Evolutionary conservation across 2,329 filamentous ascomycete genomes (phyloP), one percentile per base, ranked within the genome.

Genomic region (Pseudocercospora eumusae): DNA sequence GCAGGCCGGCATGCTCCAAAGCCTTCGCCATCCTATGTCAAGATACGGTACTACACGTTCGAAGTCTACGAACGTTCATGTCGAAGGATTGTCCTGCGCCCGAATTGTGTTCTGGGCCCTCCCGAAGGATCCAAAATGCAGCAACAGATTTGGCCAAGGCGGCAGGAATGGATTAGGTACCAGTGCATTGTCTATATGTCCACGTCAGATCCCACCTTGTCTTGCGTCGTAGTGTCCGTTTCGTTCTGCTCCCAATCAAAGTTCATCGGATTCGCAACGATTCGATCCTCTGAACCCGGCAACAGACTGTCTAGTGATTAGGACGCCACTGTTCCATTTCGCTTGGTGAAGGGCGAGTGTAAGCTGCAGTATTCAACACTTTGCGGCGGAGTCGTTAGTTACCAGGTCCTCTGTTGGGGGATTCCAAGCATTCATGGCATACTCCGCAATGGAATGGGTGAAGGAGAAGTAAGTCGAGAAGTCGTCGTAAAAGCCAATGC

Each of bases 291-390:
- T 20, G 9, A 44, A 21, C 40, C 1, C 18, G 40, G 3, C 40
- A 21, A 44, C n/a, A 44, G 28, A 31, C 10, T 31, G 8, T 8
- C 1, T 10, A 31, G 28, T 2, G 5, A 11, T 11, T 55, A 59
- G 21, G 57, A 59, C 4, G 18, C 44, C 15, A 59, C 53, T n/a
- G 57, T 55, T 23, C 47, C 57, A 25, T 31, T 53, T 18, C 33
- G 57, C 42, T 59, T 64, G 25, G 56, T 64, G 10, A 64, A 64
- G n/a, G 62, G 55, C 44, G 56, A 59, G 9, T 61, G 59, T 81
- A 93, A 78, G 89, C 88, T 69, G 93, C 93, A 73, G 80, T 98
- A 82, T 98, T 97, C 88, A 99, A 99, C 86, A 88, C 87, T 71
- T 96, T 89, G 85, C 88, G 95, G 78, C 87, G 95, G 74, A 90